Evolutionary conservation across 495 filamentous ascomycete species (phyloP), one percentile per base, ranked within the genome.

Genomic region (Neurospora terricola): DNA sequence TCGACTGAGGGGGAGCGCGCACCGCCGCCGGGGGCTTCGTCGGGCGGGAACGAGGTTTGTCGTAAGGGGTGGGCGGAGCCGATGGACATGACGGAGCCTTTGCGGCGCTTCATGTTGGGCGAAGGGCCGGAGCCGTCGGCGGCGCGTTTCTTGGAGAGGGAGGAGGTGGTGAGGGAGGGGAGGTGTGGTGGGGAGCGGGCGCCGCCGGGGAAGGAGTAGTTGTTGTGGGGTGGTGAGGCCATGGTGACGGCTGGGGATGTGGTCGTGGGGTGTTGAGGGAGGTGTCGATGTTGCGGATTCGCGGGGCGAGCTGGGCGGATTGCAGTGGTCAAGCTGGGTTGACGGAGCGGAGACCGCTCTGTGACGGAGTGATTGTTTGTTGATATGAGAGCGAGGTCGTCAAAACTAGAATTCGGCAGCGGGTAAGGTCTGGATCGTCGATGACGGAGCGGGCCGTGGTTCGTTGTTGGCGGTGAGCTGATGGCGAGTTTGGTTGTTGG

Each of bases 11-110:
- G 92, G 10, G 90, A 91, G 73, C 91, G 88, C 43, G 85, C 84
- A 76, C 80, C 81, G 77, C 80, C 81, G 0, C 80, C 80, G 21
- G 76, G 80, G 70, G 80, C 80, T 74, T 87, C 86, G 69, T 87
- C 84, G 5, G 88, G 92, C 0, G 93, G 91, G 81, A 96, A 97
- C 0, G 94, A 95, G 69, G 94, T 96, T 77, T 97, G 93, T 38
- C 94, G 92, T 23, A 97, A 90, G 11, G 92, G 92, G 79, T 96
- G 93, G 9, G 86, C 85, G 21, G 89, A 88, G 40, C 81, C 81
- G 43, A 82, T 76, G 12, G 88, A 89, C 73, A 86, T 82, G 68
- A 84, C 81, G 12, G 87, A 89, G n/a, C 87, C 83, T 77, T 92
- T 92, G 71, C 91, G 89, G 48, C 91, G 89, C 76, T 91, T 92